Conservation (phyloP, 2,329 filamentous ascomycete species). For the Colletotrichum lini region DNA sequence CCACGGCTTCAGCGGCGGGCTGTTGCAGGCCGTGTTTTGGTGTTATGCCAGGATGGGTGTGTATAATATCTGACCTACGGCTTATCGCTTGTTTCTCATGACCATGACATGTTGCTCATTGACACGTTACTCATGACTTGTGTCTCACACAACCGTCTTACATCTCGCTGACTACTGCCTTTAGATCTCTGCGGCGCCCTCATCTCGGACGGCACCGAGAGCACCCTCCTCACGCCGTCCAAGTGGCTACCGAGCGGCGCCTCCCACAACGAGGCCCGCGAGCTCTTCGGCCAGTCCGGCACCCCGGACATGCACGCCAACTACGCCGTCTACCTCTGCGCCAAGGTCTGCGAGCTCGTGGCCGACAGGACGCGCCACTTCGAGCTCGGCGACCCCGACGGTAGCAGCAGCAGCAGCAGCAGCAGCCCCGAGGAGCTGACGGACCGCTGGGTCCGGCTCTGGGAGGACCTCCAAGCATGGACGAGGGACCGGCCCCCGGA, state of each 20-base stretch:
- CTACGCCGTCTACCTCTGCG: conserved; percentile 70
- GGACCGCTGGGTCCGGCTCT: conserved; percentile 63
- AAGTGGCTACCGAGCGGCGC: conserved; percentile 63
- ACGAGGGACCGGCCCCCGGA: conserved; percentile 60
- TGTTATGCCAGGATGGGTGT: conserved; percentile 70
- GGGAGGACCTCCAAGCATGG: conserved; percentile 67
- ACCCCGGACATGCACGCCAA: conserved; percentile 71
- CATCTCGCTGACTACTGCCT: too few relatives aligned
- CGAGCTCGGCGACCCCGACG: conserved; percentile 62
- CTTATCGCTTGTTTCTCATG: background rate
- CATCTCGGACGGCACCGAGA: conserved; percentile 67
- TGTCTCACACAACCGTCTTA: too few relatives aligned
- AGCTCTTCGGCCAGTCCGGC: conserved; percentile 51
- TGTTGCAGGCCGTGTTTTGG: conserved; percentile 71
- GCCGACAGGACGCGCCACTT: conserved; percentile 63
- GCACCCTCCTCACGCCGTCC: conserved; percentile 63
- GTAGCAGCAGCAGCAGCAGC: conserved; percentile 49
- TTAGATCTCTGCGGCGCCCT: conserved; percentile 70
- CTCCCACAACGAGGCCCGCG: conserved; percentile 52
- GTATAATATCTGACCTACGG: conserved; percentile 20
- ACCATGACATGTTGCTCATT: background rate
- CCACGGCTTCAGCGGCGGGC: conserved; percentile 66
- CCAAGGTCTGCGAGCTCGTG: conserved; percentile 65
- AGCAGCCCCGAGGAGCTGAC: conserved; percentile 58
- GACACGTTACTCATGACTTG: too few relatives aligned